Evolutionary conservation across 192 early-diverging fungal species (phyloP), one percentile per base, ranked within the genome.

Genomic region (Umbelopsis sp.): DNA sequence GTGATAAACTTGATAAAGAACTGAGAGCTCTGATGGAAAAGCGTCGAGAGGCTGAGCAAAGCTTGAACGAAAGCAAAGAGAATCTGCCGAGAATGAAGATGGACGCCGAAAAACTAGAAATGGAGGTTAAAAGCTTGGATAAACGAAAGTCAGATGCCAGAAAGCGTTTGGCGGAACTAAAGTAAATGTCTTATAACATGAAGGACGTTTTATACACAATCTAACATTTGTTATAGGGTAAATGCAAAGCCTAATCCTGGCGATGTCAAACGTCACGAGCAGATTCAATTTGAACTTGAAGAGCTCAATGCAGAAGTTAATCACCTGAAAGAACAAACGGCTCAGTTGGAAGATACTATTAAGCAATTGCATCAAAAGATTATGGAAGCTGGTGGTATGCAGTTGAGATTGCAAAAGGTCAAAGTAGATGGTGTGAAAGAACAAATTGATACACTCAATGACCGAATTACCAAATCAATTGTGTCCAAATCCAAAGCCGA

Each of bases 371-470:
- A 98, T 64, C 90, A 95, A 46, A 87, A 94, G 69, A 97, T 99
- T 67, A 81, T 98, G 77, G 88, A 96, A 72, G 91, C 88, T 41
- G 97, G 97, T 68, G 97, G 94, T 47, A 90, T 93, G 55, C 86
- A 90, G 74, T 79, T 99, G 35, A 86, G 97, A 50, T 77, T 87
- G 4, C 97, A 99, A 79, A 94, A 93, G 61, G 85, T 90, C 48
- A 91, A 88, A 25, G 92, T 95, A 11, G 93, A 96, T 64, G 87
- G 89, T 16, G 73, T 98, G 48, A 78, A 82, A 25, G 90, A 95
- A 49, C 89, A 92, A 64, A 92, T 98, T 64, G 89, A 87, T 51
- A 77, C 78, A 0, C 70, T 87, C 4, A 85, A 89, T 58, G 86
- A 92, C 22, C 84, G 87, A 65, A 82, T 92, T 10, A 92, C 91